Evolutionary conservation across 73 alveolate species (phyloP).

Genomic region (Uronychia binucleata): DNA sequence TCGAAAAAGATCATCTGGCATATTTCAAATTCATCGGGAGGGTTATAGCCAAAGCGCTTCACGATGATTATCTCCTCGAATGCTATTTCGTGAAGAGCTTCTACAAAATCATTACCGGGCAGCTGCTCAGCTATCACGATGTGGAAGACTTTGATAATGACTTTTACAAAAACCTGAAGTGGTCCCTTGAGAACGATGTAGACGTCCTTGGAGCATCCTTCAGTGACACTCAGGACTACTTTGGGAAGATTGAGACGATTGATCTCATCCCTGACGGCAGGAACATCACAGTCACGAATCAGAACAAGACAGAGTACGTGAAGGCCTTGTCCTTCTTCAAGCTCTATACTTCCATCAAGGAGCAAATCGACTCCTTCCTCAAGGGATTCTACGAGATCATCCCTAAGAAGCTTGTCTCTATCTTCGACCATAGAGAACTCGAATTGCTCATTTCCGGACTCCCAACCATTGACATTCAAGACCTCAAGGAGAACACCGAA

Average conservation of each 20-base stretch:
- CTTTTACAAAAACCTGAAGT: slow-evolving; percentile 88
- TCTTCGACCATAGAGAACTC: slow-evolving; percentile 85
- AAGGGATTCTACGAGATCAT: slow-evolving; percentile 98
- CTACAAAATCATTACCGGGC: slow-evolving; percentile 97
- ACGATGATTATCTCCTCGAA: slow-evolving; percentile 92
- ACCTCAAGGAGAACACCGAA: slow-evolving; percentile 96
- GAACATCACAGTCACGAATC: slow-evolving; percentile 89
- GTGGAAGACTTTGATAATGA: slow-evolving; percentile 98
- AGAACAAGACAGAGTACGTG: slow-evolving; percentile 76
- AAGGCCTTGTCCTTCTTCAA: slow-evolving; percentile 80
- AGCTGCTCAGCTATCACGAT: slow-evolving; percentile 93
- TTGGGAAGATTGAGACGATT: slow-evolving; percentile 82
- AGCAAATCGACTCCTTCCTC: slow-evolving; percentile 87
- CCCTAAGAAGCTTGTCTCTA: slow-evolving; percentile 88
- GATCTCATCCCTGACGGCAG: slow-evolving; percentile 94
- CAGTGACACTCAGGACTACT: slow-evolving; percentile 75
- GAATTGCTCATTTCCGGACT: slow-evolving; percentile 87
- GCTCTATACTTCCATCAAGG: slow-evolving; percentile 74
- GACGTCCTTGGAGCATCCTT: slow-evolving; percentile 40
- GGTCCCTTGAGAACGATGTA: slow-evolving; percentile 85
- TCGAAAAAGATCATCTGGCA: slow-evolving; percentile 87
- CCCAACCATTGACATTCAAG: slow-evolving; percentile 95
- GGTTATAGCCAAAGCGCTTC: slow-evolving; percentile 97
- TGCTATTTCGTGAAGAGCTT: slow-evolving; percentile 97
- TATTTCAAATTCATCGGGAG: slow-evolving; percentile 99